These are phyloP conservation scores for Cystobasidium tubakii DNA, from an alignment of 768 basidiomycete genomes.

Conservation along the genomic window DNA sequence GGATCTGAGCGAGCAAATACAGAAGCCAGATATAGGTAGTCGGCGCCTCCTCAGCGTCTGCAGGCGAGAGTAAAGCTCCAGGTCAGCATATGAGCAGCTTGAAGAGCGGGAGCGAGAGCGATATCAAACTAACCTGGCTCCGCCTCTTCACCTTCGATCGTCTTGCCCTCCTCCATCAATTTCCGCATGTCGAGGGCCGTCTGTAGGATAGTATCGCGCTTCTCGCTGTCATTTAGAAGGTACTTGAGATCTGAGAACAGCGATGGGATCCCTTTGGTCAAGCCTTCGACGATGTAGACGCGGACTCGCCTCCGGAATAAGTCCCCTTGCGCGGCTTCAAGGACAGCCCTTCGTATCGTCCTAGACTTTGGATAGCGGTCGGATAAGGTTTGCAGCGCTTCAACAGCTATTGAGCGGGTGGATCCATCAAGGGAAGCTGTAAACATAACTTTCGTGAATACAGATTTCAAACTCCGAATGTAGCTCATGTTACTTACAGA, in stretches of 20 bases:
- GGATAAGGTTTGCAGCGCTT: slow-evolving; percentile 60
- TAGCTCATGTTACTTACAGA: no score
- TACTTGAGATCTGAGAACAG: slow-evolving; percentile 86
- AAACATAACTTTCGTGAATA: neutral
- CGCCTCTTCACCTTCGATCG: slow-evolving; percentile 28
- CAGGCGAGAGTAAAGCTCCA: slow-evolving; percentile 33
- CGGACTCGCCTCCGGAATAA: slow-evolving; percentile 63
- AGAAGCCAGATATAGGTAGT: slow-evolving; percentile 87
- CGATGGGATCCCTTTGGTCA: slow-evolving; percentile 83
- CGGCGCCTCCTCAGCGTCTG: slow-evolving; percentile 57
- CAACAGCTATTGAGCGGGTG: slow-evolving; percentile 56
- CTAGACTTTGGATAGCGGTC: slow-evolving; percentile 61
- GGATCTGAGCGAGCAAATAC: slow-evolving; percentile 88
- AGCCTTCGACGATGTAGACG: slow-evolving; percentile 63
- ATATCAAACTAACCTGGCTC: slow-evolving; percentile 25
- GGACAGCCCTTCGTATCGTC: slow-evolving; percentile 7
- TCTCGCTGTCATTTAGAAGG: slow-evolving; percentile 64
- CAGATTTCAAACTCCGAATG: neutral
- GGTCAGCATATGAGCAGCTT: no score
- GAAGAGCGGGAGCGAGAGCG: no score
- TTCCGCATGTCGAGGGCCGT: slow-evolving; percentile 57
- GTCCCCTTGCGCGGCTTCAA: slow-evolving; percentile 54
- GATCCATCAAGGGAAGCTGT: slow-evolving; percentile 55
- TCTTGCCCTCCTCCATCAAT: slow-evolving; percentile 44
- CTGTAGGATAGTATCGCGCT: slow-evolving; percentile 65